phyloP scores from a whole-genome alignment of 2,329 filamentous ascomycete genomes.

The Talaromyces sp. region DNA sequence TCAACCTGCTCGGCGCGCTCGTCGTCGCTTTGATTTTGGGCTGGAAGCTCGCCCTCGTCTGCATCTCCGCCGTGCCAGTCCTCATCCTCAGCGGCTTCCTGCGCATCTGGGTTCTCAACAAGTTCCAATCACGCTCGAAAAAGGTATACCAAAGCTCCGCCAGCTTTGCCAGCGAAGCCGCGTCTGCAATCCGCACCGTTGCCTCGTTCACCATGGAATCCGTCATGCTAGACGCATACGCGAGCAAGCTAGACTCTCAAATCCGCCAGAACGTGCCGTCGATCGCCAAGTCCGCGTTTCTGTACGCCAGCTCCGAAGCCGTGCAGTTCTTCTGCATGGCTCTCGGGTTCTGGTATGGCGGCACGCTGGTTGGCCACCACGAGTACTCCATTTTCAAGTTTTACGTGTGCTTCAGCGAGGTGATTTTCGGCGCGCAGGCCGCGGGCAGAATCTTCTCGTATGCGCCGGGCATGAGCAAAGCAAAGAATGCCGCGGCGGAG shows the following conservation, averaged over 20 bases:
- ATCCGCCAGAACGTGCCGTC: conserved; percentile 65
- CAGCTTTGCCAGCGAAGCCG: conserved; percentile 86
- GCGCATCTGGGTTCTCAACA: conserved; percentile 76
- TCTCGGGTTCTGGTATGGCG: conserved; percentile 90
- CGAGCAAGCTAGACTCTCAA: conserved; percentile 60
- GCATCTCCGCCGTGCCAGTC: conserved; percentile 70
- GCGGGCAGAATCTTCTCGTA: conserved; percentile 87
- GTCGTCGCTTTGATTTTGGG: conserved; percentile 67
- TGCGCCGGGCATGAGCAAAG: conserved; percentile 89
- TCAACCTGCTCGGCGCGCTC: conserved; percentile 73
- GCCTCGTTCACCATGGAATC: conserved; percentile 82
- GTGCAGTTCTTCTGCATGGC: conserved; percentile 79
- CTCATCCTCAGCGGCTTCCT: conserved; percentile 78
- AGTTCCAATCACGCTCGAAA: conserved; percentile 75
- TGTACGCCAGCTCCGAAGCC: conserved; percentile 82
- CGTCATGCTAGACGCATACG: conserved; percentile 72
- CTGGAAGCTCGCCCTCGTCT: conserved; percentile 85
- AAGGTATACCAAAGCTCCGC: conserved; percentile 74
- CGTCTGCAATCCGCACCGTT: conserved; percentile 88
- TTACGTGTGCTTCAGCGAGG: conserved; percentile 81
- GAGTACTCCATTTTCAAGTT: conserved; percentile 82
- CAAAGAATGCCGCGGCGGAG: conserved; percentile 73
- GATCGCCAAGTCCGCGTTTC: conserved; percentile 66
- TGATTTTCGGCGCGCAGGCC: conserved; percentile 89
- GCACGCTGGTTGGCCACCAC: conserved; percentile 62